Evolutionary conservation across 2,329 filamentous ascomycete genomes (phyloP).

Genomic region (Aspergillus nomiae): DNA sequence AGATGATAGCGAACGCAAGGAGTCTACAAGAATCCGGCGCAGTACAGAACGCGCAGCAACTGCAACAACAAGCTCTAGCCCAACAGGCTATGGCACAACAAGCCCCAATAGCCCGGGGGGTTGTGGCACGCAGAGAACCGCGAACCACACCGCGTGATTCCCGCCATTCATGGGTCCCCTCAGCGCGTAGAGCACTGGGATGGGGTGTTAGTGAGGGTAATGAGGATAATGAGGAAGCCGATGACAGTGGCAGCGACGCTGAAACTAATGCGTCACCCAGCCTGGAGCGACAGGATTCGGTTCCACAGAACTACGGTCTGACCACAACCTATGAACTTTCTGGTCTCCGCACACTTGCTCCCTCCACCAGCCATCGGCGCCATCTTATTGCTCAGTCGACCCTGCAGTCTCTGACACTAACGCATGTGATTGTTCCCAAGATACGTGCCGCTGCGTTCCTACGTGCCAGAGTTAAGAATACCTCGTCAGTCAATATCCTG

Average conservation of each 20-base stretch:
- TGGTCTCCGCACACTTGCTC: conserved; percentile 38
- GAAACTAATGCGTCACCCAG: neutral
- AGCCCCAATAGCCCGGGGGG: neutral
- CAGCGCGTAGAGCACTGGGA: neutral
- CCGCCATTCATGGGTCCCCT: neutral
- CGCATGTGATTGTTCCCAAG: conserved; percentile 45
- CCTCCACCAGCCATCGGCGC: conserved; percentile 36
- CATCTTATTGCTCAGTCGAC: conserved; percentile 42
- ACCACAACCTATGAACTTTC: conserved; percentile 46
- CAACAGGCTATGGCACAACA: neutral
- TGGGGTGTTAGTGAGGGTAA: neutral
- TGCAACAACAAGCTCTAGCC: neutral
- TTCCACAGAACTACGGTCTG: conserved; percentile 43
- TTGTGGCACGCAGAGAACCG: too few relatives aligned
- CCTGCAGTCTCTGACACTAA: conserved; percentile 36
- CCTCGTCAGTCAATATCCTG: conserved; percentile 34
- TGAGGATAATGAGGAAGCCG: conserved; percentile 5
- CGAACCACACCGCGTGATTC: neutral
- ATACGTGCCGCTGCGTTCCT: conserved; percentile 43
- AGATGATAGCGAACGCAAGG: neutral
- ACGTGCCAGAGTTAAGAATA: conserved; percentile 42
- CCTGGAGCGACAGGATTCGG: conserved; percentile 33
- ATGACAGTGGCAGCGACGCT: conserved; percentile 15
- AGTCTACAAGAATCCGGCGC: neutral
- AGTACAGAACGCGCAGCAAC: neutral